Base-by-base conservation (phyloP, 495 filamentous ascomycete genomes). In the Podospora pseudoanserina region DNA sequence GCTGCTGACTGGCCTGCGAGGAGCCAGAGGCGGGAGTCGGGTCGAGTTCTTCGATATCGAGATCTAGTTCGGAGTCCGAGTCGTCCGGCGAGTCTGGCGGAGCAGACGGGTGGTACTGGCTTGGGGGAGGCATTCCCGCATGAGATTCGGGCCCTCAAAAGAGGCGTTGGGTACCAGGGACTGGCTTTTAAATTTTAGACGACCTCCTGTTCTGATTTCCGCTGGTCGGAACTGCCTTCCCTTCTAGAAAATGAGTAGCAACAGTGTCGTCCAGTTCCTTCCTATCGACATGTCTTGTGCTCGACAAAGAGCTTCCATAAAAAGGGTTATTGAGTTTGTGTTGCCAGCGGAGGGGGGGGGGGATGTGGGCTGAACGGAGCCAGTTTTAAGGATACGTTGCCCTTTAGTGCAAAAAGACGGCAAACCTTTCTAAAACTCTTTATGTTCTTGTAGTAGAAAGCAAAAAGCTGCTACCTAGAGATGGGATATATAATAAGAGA, bases 21-120 rank as follows among this genome's bases (percentile, higher is more conserved):
- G 83, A 73, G 20, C 83, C 78, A 44, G 78, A 69, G 27, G 81
- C 77, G 20, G 82, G 77, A 27, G 77, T 77, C 18, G 88, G 89
- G 70, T 91, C 90, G 53, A 93, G 86, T 82, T 93, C 91, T 72
- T 92, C 76, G 60, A 83, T 84, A 68, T 93, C 89, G 62, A 92
- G 81, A 68, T 93, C 89, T 65, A 91, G 83, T 72, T 92, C 91
- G 63, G 87, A 87, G 68, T 89, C 85, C 62, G 86, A 86, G 63
- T 85, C 83, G 74, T 86, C 80, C 61, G 79, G 80, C 39, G 83
- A 85, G 73, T 85, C 81, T 74, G 85, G 84, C 73, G 80, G 79
- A 76, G 81, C 76, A 68, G 80, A 76, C 56, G 77, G 81, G 65
- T 78, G 81, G 71, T 85, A 79, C 65, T 83, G 79, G 66, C 79